Percentiles rank a stretch among this genome's conserved stretches.
These are phyloP conservation scores for Oxyria digyna DNA, from an alignment of 148 eudicot genomes.

Conservation along the genomic window DNA sequence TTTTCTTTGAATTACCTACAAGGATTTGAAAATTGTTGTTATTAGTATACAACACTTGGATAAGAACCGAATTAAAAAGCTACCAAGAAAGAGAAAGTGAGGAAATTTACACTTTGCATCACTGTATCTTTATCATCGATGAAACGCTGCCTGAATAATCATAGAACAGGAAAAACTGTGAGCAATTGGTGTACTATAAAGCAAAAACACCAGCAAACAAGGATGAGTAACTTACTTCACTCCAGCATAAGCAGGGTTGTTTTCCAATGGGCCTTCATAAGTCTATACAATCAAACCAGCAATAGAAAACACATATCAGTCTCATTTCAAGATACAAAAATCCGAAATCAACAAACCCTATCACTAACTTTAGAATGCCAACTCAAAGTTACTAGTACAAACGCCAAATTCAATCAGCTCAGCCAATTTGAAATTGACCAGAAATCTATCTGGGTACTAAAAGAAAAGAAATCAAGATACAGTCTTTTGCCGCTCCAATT, in stretches of 20 bases:
- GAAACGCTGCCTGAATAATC: slow-evolving; percentile 58
- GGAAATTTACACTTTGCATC: slow-evolving; percentile 44
- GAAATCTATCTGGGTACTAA: neutral
- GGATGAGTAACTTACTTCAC: slow-evolving; percentile 40
- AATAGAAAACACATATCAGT: neutral
- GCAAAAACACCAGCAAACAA: neutral
- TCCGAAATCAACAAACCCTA: too few species aligned
- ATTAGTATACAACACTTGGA: neutral
- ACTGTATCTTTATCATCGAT: slow-evolving; percentile 70
- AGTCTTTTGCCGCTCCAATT: neutral
- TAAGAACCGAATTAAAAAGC: neutral
- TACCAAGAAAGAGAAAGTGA: neutral
- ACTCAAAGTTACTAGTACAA: too few species aligned
- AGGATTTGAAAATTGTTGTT: neutral
- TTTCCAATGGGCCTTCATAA: slow-evolving; percentile 46
- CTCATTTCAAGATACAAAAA: neutral
- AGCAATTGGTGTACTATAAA: neutral
- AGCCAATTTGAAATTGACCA: neutral
- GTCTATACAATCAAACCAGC: neutral
- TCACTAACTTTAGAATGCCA: too few species aligned
- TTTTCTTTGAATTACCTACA: slow-evolving; percentile 64
- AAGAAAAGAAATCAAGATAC: neutral
- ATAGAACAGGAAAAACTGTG: neutral
- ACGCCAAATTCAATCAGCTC: too few species aligned
- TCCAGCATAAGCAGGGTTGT: slow-evolving; percentile 66